Evolutionary conservation across 2,329 filamentous ascomycete genomes (phyloP).

Genomic region (Tympanopsis confertula): DNA sequence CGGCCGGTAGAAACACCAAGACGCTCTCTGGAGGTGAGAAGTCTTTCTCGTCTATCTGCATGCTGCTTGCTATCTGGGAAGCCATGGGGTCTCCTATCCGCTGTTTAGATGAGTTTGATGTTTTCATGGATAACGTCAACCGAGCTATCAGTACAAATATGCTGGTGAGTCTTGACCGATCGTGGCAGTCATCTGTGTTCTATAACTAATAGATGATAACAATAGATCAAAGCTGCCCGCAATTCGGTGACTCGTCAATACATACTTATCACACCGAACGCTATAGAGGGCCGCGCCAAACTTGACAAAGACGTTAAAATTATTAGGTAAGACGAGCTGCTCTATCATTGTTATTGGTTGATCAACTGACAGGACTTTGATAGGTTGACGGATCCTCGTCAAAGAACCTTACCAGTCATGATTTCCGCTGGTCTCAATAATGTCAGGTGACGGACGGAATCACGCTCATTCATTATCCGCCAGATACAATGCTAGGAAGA

Average conservation of each 20-base stretch:
- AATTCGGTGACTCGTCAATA: conserved; percentile 84
- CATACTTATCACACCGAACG: conserved; percentile 90
- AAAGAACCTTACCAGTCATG: conserved; percentile 28
- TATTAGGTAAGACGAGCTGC: conserved; percentile 44
- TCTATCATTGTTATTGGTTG: conserved; percentile 1
- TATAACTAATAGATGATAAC: background rate
- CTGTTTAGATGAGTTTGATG: conserved; percentile 95
- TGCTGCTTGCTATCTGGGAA: conserved; percentile 88
- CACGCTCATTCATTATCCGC: too few relatives aligned
- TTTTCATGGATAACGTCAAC: conserved; percentile 88
- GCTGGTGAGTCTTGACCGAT: background rate
- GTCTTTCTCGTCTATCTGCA: conserved; percentile 91
- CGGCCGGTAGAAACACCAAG: conserved; percentile 70
- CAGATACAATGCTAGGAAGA: too few relatives aligned
- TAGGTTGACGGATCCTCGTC: conserved; percentile 48
- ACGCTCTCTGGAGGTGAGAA: conserved; percentile 94
- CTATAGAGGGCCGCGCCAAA: conserved; percentile 49
- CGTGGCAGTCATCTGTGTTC: background rate
- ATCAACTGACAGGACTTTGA: conserved; percentile 10
- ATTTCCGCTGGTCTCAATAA: background rate
- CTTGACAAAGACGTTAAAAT: conserved; percentile 65
- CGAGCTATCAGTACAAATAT: conserved; percentile 58
- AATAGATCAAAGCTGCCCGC: conserved; percentile 69
- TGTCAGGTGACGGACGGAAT: background rate
- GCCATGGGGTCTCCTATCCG: conserved; percentile 93